Evolutionary conservation across 1,284 basidiomycete genomes (phyloP), one percentile per base, ranked within the genome.

Genomic region (Tetrapyrgos nigripes): DNA sequence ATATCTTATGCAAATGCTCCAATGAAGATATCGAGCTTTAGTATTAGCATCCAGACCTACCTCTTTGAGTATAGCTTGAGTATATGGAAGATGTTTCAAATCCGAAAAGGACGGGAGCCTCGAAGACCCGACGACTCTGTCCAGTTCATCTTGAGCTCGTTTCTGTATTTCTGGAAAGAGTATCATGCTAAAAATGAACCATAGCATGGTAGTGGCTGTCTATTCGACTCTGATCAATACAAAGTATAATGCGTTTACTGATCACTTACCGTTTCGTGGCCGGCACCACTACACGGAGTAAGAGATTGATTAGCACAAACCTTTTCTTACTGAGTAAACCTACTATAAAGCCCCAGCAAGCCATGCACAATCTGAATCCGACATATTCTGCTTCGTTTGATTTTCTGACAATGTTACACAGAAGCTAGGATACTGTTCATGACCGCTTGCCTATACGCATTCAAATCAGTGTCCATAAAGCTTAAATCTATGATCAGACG

Each of bases 41-140:
- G 13, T 3, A 10, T 24, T 13, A 21, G 26, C 8, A 14, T 11
- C n/a, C 2, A 53, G 46, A 27, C 24, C n/a, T 26, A 56, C 48
- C 40, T 56, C 55, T 56, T 56, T 50, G 5, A 56, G 28, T 8
- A 56, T 50, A 28, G 55, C 55, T 23, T 40, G 26, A n/a, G 50
- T 27, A 40, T 50, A 56, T 9, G 48, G 55, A 43, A 56, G 48
- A 33, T 56, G 48, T 4, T 5, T 27, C 40, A 56, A 49, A 45
- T 56, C 55, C 29, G 35, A 46, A 29, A 50, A 56, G 14, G 47
- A 50, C 9, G 55, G 55, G 5, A 28, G 27, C n/a, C 55, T 33
- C 19, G 55, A 50, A 26, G 29, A 33, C 31, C 55, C 55, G 13
- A 56, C 40, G 26, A 56, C 48, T 4, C 48, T 47, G 17, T 56